Conservation (phyloP, 164 flowering plant genomes). For the Euptelea pleiosperma region DNA sequence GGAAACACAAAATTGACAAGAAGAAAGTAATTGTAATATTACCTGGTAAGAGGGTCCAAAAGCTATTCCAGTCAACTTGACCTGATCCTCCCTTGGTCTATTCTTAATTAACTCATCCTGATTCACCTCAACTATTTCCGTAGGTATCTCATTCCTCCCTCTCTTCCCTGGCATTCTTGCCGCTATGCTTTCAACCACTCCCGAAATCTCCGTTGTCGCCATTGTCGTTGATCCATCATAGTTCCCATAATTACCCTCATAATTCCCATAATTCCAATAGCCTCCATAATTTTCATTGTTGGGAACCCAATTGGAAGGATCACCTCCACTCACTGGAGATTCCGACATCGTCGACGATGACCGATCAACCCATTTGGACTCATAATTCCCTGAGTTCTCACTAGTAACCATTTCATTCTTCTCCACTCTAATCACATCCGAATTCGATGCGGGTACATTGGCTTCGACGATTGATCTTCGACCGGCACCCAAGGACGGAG, state of each 20-base stretch:
- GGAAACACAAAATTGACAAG: neutral
- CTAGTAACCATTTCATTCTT: constrained; percentile 7
- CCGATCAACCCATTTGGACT: constrained; percentile 13
- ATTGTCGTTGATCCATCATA: constrained; percentile 21
- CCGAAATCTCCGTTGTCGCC: constrained; percentile 10
- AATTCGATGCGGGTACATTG: constrained; percentile 21
- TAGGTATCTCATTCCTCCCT: constrained; percentile 63
- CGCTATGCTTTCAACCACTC: constrained; percentile 18
- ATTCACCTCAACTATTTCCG: constrained; percentile 82
- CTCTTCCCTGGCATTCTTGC: constrained; percentile 48
- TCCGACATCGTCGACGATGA: constrained; percentile 6
- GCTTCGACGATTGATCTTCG: constrained; percentile 59
- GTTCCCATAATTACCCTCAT: constrained; percentile 14
- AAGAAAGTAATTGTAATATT: too few relatives aligned
- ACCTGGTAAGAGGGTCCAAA: constrained; percentile 97
- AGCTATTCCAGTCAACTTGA: constrained; percentile 75
- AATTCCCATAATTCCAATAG: constrained; percentile 21
- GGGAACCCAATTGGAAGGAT: constrained; percentile 17
- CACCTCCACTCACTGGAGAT: constrained; percentile 8
- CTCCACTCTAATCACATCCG: neutral
- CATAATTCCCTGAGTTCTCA: constrained; percentile 18
- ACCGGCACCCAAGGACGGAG: constrained; percentile 37
- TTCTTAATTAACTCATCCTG: constrained; percentile 94
- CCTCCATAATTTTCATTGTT: constrained; percentile 13
- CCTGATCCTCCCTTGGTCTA: constrained; percentile 82